Evolutionary conservation across 164 flowering plant species (phyloP), one percentile per base, ranked within the genome.

Genomic region (Vitis amurensis): DNA sequence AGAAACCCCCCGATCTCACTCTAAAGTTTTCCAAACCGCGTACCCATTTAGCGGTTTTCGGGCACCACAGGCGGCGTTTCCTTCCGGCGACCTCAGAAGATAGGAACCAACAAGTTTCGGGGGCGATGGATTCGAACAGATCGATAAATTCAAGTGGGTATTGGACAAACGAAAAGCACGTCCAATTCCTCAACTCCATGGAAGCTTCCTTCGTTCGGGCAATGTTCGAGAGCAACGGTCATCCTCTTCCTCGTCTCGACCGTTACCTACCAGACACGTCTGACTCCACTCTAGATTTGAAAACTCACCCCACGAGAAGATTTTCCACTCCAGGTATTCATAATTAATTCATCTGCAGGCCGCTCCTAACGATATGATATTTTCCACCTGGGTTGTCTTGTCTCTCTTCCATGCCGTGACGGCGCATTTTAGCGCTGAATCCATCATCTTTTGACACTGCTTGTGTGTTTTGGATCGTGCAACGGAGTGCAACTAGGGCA

Each of bases 151-250:
- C 49, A 31, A 55, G 16, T 0, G 71, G 30, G 66, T n/a, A 65
- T 3, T 90, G 95, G 95, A 90, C 95, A 14, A 70, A 87, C 63
- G 90, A 89, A 82, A 87, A 73, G 74, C 94, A 89, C 73, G 50
- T 80, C 27, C 57, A 68, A 17, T 89, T 63, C 74, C 71, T 89
- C 55, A 84, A 76, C 71, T 67, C 77, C 50, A 76, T 89, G 80
- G 94, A 89, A 55, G 84, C 84, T 1, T 76, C 88, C 2, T 90
- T 90, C 61, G 92, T 90, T 23, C 81, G 82, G 13, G 73, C 76
- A 55, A 83, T 88, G 87, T 58, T 85, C 0, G 71, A 73, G n/a
- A 56, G 66, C 12, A 67, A 67, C 59, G 53, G 50, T 13, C 23
- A 48, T 10, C 68, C 66, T 16, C n/a, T 52, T 11, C 77, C 55